Evolutionary conservation across 2,329 filamentous ascomycete species (phyloP).

Genomic region (Blastomyces percursus): DNA sequence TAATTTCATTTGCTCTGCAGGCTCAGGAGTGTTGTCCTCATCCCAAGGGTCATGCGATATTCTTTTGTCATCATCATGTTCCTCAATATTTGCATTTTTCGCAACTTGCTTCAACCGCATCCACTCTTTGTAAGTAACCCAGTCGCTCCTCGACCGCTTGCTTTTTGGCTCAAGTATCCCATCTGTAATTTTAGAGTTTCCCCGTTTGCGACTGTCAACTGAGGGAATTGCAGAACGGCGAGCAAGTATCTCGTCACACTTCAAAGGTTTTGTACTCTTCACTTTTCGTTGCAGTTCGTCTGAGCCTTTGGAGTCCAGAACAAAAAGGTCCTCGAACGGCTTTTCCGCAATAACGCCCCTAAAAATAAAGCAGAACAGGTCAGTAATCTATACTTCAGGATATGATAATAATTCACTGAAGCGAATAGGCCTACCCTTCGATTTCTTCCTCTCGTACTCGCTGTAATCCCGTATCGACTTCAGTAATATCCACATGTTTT

Average conservation of each 20-base stretch:
- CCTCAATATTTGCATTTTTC: slow-evolving; percentile 46
- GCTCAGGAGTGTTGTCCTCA: slow-evolving; percentile 28
- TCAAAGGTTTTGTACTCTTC: slow-evolving; percentile 65
- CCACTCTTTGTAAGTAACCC: slow-evolving; percentile 77
- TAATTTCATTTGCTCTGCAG: slow-evolving; percentile 43
- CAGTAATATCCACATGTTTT: slow-evolving; percentile 90
- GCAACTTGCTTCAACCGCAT: slow-evolving; percentile 67
- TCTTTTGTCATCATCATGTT: slow-evolving; percentile 45
- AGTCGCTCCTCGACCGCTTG: slow-evolving; percentile 68
- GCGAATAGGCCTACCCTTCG: slow-evolving; percentile 52
- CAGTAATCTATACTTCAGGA: slow-evolving; percentile 6
- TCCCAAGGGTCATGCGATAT: slow-evolving; percentile 67
- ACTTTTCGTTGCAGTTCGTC: slow-evolving; percentile 51
- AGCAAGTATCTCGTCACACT: slow-evolving; percentile 83
- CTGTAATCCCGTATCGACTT: slow-evolving; percentile 72
- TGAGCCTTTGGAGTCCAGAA: slow-evolving; percentile 66
- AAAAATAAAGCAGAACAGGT: slow-evolving; percentile 13
- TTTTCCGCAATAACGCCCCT: slow-evolving; percentile 83
- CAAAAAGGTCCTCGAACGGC: slow-evolving; percentile 71
- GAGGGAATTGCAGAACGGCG: slow-evolving; percentile 71
- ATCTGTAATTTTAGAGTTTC: slow-evolving; percentile 54
- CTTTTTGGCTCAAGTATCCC: slow-evolving; percentile 54
- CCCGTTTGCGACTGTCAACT: slow-evolving; percentile 66
- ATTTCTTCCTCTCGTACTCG: slow-evolving; percentile 82
- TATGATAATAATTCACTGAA: slow-evolving; percentile 6